These are phyloP conservation scores for Gracilaria domingensis DNA, from an alignment of 23 red algal genomes.

Conservation along the genomic window DNA sequence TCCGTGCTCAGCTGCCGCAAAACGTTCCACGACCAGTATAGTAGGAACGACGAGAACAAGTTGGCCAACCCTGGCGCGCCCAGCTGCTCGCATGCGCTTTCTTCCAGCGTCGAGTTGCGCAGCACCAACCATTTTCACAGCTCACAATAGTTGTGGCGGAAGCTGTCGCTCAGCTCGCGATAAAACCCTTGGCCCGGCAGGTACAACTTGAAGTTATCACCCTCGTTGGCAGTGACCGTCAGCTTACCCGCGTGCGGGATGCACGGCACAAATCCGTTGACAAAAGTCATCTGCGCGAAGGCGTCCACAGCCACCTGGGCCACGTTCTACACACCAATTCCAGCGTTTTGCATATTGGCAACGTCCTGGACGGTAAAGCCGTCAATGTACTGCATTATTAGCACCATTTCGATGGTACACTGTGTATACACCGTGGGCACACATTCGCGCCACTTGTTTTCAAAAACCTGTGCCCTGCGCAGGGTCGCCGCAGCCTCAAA, in stretches of 20 bases:
- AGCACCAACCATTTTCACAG: constrained; percentile 79
- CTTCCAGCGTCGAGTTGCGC: neutral
- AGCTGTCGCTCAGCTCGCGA: constrained; percentile 72
- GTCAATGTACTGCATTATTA: constrained; percentile 85
- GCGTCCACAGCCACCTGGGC: constrained; percentile 61
- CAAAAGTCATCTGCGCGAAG: constrained; percentile 78
- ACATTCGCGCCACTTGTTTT: constrained; percentile 24
- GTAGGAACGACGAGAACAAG: constrained; percentile 52
- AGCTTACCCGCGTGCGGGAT: constrained; percentile 92
- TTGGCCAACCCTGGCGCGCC: constrained; percentile 43
- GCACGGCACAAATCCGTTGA: constrained; percentile 85
- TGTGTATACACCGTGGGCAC: constrained; percentile 66
- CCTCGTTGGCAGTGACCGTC: constrained; percentile 33
- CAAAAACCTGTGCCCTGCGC: constrained; percentile 41
- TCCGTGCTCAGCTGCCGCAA: constrained; percentile 28
- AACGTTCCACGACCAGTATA: constrained; percentile 43
- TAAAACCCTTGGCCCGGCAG: constrained; percentile 94
- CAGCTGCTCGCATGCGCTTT: constrained; percentile 51
- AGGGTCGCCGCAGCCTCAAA: constrained; percentile 59
- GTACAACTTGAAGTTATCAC: constrained; percentile 54
- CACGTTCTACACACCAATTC: constrained; percentile 68
- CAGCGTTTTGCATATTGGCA: constrained; percentile 23
- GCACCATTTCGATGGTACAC: constrained; percentile 32
- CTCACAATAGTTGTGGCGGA: constrained; percentile 70
- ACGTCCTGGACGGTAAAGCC: constrained; percentile 77